Evolutionary conservation across 108 stramenopile species (phyloP).

Genomic region (Hondaea fermentalgiana): DNA sequence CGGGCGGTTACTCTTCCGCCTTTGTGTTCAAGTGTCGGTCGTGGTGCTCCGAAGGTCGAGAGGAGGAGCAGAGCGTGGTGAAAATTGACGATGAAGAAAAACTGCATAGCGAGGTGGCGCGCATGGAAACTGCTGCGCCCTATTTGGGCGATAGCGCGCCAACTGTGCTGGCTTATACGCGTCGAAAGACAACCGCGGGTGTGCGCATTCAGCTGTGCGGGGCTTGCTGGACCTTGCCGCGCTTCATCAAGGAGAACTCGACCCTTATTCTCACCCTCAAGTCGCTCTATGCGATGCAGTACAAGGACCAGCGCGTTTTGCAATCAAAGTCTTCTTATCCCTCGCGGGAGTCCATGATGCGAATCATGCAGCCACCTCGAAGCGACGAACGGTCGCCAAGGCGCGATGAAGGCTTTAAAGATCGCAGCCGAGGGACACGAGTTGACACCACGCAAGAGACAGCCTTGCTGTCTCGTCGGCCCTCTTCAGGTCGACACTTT

Average conservation of each 20-base stretch:
- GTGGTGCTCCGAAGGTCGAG: not conserved
- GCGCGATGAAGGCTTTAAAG: too few species aligned
- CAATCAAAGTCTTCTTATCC: too few species aligned
- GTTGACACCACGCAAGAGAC: too few species aligned
- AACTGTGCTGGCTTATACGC: not conserved
- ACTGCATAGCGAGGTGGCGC: not conserved
- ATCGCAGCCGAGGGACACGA: too few species aligned
- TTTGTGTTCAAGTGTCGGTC: not conserved
- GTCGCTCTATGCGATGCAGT: not conserved
- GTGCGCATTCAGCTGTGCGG: conserved; percentile 1
- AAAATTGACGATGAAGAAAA: not conserved
- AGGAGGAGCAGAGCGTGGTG: not conserved
- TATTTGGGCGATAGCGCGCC: not conserved
- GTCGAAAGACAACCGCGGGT: not conserved
- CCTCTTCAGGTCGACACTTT: not conserved
- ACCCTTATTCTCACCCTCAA: not conserved
- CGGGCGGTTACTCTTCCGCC: not conserved
- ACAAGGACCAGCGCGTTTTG: not conserved
- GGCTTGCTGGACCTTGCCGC: conserved; percentile 9
- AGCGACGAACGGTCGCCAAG: too few species aligned
- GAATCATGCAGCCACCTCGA: too few species aligned
- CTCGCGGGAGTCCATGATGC: too few species aligned
- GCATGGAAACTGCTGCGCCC: not conserved
- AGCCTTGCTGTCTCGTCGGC: not conserved
- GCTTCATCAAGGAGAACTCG: not conserved